Evolutionary conservation across 169 alveolate species (phyloP).

Genomic region (Plasmodium berghei): DNA sequence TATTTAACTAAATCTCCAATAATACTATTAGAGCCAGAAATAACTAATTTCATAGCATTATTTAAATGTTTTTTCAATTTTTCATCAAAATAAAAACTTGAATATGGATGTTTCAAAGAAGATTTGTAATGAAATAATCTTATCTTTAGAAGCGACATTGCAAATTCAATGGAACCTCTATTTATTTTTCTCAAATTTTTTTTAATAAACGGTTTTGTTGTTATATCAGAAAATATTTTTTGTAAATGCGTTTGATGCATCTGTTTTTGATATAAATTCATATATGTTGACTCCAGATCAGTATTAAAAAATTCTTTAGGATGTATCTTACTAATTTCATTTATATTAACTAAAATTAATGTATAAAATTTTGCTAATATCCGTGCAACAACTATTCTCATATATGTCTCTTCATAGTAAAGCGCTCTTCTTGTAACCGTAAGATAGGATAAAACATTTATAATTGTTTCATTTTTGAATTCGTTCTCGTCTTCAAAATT

Average conservation of each 20-base stretch:
- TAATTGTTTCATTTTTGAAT: conserved; percentile 27
- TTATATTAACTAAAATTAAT: conserved; percentile 45
- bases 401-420: conserved; percentile 45
- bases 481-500: conserved; percentile 9
- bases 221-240: conserved; percentile 29
- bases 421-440: conserved; percentile 34
- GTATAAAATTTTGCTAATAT: conserved; percentile 54
- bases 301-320: conserved; percentile 63
- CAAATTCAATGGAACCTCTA: conserved; percentile 64
- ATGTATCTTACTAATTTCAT: conserved; percentile 41
- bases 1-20: conserved; percentile 30
- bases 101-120: conserved; percentile 18
- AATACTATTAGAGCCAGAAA: conserved; percentile 49
- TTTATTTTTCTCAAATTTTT: conserved; percentile 48
- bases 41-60: conserved; percentile 27
- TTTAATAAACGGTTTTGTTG: conserved; percentile 60
- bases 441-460: conserved; percentile 16
- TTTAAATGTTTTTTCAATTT: conserved; percentile 56
- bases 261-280: conserved; percentile 50
- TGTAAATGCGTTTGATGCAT: conserved; percentile 22
- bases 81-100: conserved; percentile 69
- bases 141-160: conserved; percentile 49
- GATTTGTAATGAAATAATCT: conserved; percentile 53
- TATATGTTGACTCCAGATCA: conserved; percentile 45
- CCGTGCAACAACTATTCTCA: conserved; percentile 45